Base-by-base conservation (phyloP, 345 rosid genomes). In the Clarkia xantiana region DNA sequence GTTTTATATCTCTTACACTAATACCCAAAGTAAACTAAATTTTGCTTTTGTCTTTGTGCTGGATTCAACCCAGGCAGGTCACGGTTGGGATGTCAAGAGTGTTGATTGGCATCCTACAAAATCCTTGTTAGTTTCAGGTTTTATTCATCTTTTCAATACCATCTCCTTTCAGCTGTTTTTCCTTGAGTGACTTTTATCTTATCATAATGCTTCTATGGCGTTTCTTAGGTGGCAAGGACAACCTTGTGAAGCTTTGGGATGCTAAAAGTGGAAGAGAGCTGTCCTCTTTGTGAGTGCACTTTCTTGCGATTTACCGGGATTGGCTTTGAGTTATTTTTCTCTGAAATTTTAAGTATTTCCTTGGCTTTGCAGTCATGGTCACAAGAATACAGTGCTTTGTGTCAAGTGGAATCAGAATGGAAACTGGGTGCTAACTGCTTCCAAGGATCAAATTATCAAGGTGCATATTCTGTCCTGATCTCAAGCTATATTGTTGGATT, bases 321-420 rank as follows among this genome's bases (percentile, higher is more conserved):
- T 15, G 15, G 25, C 16, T 52, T 52, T 51, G 20, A 18, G 18
- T 36, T 22, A 19, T 25, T 4, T 20, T 40, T 43, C 52, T 14
- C 50, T n/a, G 2, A 49, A 49, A 19, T 9, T 34, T 10, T 2
- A 34, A 40, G 14, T 47, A 15, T 61, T n/a, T 51, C 16, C 58
- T 57, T 52, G 51, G 56, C 47, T 65, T 63, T 73, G 68, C 80
- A 86, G 98, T 66, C 98, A 91, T 76, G 98, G 96, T 45, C 98
- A 91, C 72, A 91, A 91, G 76, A 91, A 80, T 60, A 82, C 84
- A 11, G 98, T 91, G 58, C 96, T 86, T 56, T 79, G 90, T 62
- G 96, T 86, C 66, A 91, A 86, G 66, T 91, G 98, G 98, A 91
- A 91, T 72, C 89, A 80, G 69, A 91, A 91, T 67, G 98, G 96